Percentiles rank a stretch among this genome's conserved stretches.
Conservation (phyloP, 1,284 basidiomycete genomes). For the Ganoderma boninense region DNA sequence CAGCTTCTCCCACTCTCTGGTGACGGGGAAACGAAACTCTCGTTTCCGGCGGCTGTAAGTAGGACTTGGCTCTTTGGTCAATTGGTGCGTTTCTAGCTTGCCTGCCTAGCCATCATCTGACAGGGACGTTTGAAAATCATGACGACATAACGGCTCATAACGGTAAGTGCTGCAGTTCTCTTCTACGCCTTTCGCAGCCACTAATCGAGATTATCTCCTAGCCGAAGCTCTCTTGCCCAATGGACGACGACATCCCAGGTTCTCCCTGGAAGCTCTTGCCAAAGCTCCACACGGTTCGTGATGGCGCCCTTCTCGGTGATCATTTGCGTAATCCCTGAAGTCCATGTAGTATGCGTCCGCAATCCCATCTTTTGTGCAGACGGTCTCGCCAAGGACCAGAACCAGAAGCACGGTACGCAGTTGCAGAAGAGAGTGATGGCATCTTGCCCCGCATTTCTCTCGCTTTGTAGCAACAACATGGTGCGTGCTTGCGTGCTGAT, state of each 20-base stretch:
- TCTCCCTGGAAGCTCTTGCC: neutral
- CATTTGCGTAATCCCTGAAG: neutral
- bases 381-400: neutral
- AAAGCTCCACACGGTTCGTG: neutral
- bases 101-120: neutral
- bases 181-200: neutral
- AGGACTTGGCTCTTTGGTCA: neutral
- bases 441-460: constrained; percentile 7
- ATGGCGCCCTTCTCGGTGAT: neutral
- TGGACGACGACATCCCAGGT: neutral
- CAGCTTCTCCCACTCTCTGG: neutral
- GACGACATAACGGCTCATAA: neutral
- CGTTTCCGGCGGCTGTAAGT: neutral
- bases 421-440: neutral
- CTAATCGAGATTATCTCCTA: neutral
- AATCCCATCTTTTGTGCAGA: neutral
- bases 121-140: neutral
- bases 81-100: neutral
- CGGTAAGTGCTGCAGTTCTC: neutral
- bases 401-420: neutral
- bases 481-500: constrained; percentile 17
- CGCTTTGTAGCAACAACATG: constrained; percentile 7
- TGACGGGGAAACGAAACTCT: neutral
- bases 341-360: neutral
- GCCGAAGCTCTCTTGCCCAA: neutral